Evolutionary conservation across 2,329 filamentous ascomycete species (phyloP), one percentile per base, ranked within the genome.

Genomic region (Colletotrichum higginsianum): DNA sequence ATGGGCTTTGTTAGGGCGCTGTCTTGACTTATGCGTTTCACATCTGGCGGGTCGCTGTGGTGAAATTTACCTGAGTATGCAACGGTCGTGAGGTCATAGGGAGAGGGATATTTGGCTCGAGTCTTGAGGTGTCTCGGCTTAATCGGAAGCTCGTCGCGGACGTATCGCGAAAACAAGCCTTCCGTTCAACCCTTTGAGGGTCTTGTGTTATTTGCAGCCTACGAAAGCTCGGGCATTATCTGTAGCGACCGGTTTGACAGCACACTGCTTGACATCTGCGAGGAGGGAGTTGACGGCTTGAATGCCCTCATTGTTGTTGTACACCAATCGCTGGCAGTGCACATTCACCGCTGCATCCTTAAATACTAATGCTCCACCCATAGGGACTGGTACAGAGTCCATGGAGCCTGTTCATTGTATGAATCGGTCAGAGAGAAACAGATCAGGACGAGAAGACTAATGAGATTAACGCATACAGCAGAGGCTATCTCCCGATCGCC

Each of bases 141-240:
- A 35, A 35, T 47, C 35, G 60, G 26, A 70, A 53, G 61, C 62
- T 60, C 26, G 26, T 30, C 44, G 42, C 42, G 23, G 55, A 35
- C 53, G 21, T 42, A 49, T 26, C 23, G n/a, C 38, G 8, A 55
- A 16, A 35, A 2, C 13, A 52, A 63, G 49, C 67, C 18, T 11
- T 6, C 64, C 52, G 52, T 58, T 49, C 49, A 35, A 21, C 62
- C 47, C n/a, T 23, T 3, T 12, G 35, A 60, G 46, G 15, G 15
- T 13, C 30, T 35, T 2, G 47, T 26, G 62, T 18, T 61, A 42
- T 26, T 49, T 56, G 52, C 64, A 53, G 65, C 46, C 52, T 46
- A 52, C 23, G 44, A 35, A 71, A 62, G 67, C 67, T 58, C 67
- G 63, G 63, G 56, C 63, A 65, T 65, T 63, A 60, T 38, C 8